Conservation (phyloP, 208 protist genomes). For the Trypanosoma mega region DNA sequence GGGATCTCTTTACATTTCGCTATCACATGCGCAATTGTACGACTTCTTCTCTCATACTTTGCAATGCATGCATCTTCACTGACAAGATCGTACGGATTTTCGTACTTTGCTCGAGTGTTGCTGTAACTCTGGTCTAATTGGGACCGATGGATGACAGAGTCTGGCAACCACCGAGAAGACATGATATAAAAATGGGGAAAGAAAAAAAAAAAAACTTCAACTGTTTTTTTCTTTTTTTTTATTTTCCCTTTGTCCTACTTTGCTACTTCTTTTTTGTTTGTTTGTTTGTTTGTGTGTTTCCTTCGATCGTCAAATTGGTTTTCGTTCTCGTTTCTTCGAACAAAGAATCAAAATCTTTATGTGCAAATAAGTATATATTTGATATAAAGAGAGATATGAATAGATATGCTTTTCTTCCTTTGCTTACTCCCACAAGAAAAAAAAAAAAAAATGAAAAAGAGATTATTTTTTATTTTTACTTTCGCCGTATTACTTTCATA, state of each 20-base stretch:
- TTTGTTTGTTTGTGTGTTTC: too few relatives aligned
- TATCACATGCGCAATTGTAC: conserved; percentile 33
- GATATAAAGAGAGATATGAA: conserved; percentile 15
- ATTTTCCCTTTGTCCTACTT: too few relatives aligned
- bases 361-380: conserved; percentile 4
- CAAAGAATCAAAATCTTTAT: too few relatives aligned
- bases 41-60: conserved; percentile 32
- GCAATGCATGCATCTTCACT: conserved; percentile 65
- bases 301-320: too few relatives aligned
- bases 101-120: conserved; percentile 59
- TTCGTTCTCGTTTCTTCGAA: too few relatives aligned
- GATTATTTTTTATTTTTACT: conserved; percentile 7
- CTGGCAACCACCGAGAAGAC: conserved; percentile 80
- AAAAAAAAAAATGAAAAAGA: conserved; percentile 20
- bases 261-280: too few relatives aligned
- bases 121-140: conserved; percentile 54
- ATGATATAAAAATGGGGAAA: too few relatives aligned
- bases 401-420: too few relatives aligned
- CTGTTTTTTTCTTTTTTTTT: too few relatives aligned
- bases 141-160: conserved; percentile 70
- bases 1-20: conserved; percentile 51
- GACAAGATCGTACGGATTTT: conserved; percentile 76
- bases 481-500: too few relatives aligned
- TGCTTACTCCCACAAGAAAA: conserved; percentile 12
- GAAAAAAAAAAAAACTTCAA: neutral